Base-by-base conservation (phyloP, 345 rosid species). In the Gossypium turneri region DNA sequence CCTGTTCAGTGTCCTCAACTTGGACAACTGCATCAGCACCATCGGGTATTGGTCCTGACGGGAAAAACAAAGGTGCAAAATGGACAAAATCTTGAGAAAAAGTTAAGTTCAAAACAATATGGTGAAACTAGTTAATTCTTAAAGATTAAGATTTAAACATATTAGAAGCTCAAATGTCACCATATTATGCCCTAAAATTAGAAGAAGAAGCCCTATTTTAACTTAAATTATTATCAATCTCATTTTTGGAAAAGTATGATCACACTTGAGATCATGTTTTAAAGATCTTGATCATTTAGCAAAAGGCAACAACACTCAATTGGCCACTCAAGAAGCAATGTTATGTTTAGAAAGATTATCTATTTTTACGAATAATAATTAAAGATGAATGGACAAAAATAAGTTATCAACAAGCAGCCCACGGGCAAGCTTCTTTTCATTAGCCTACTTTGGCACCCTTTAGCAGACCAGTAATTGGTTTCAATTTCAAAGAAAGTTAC, bases 21-120 rank as follows among this genome's bases (percentile, higher is more conserved):
- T 95, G 99, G 80, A 95, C 89, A 77, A 95, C 98, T 67, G 97
- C 94, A 85, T 93, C 97, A 12, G 99, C 99, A 66, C 98, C 97
- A 84, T 95, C 92, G 19, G 99, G 98, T 66, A 93, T 93, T 41
- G 96, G 98, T 73, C 99, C 98, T 93, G 77, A 52, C 45, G 38
- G 61, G 55, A 4, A 45, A 20, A 41, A 44, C 7, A 34, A 55
- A 16, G 17, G 15, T 9, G 15, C 19, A 60, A 17, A 74, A 27
- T 7, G 52, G 43, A 20, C 22, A 43, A 61, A 25, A 24, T 7
- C 12, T 12, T 47, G 29, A 59, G 22, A 48, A 1, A 43, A 57
- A 53, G 29, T 4, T 10, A 19, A 5, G 7, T 19, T 12, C 3
- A 63, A 62, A 50, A 51, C n/a, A 22, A 9, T 27, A 51, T n/a